Conservation (phyloP, 164 flowering plant genomes). For the Tetrastigma voinierianum region DNA sequence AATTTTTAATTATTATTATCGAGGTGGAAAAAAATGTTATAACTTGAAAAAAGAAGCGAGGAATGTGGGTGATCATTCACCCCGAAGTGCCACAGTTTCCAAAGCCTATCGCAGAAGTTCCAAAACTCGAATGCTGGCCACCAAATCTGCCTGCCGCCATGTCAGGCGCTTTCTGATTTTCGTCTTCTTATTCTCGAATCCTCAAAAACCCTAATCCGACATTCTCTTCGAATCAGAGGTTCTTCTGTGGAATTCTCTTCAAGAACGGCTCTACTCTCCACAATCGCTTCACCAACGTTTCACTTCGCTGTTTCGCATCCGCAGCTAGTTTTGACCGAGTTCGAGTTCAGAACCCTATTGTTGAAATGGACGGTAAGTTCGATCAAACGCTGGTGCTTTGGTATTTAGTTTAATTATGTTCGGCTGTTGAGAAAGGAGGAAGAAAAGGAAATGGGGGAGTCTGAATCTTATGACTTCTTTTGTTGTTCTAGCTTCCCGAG, state of each 20-base stretch:
- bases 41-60: no score
- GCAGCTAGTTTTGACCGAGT: conserved; percentile 42
- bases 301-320: conserved; percentile 62
- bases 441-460: background rate
- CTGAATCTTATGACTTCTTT: background rate
- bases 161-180: conserved; percentile 25
- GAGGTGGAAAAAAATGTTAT: no score
- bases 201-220: conserved; percentile 20
- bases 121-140: conserved; percentile 2
- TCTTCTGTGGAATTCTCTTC: conserved; percentile 22
- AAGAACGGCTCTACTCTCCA: conserved; percentile 19
- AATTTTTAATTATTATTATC: no score
- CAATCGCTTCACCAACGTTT: conserved; percentile 24
- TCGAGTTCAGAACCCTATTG: conserved; percentile 75
- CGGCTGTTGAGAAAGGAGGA: background rate
- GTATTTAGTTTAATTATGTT: background rate
- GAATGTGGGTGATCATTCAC: no score
- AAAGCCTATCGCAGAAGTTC: background rate
- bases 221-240: conserved; percentile 9
- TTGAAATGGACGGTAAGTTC: conserved; percentile 85
- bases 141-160: conserved; percentile 19
- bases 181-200: conserved; percentile 16
- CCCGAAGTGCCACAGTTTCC: no score
- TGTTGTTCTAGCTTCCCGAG: no score
- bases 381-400: background rate